A percentile compares a stretch with the other conserved stretches of the same genome.
phyloP scores from a whole-genome alignment of 2,329 filamentous ascomycete genomes.

The Graphilbum fragrans region DNA sequence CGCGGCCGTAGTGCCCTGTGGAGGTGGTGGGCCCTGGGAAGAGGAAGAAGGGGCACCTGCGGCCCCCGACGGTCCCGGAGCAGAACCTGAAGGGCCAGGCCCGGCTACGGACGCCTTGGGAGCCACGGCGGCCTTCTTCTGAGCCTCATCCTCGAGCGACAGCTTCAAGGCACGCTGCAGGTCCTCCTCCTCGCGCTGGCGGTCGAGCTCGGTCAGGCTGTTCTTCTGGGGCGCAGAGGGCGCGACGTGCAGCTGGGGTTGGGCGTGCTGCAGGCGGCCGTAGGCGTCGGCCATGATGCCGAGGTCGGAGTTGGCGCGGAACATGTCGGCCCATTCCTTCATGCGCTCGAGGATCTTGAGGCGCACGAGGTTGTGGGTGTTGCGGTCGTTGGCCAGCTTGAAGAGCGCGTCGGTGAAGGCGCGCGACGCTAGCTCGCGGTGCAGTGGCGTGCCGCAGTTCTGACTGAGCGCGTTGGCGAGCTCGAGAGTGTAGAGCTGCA shows the following conservation, averaged over 20 bases:
- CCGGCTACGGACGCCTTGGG: constrained; percentile 6
- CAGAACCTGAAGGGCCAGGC: constrained; percentile 19
- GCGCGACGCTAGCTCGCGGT: constrained; percentile 79
- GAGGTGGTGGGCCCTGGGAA: constrained; percentile 4
- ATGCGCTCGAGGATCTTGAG: constrained; percentile 94
- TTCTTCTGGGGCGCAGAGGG: constrained; percentile 91
- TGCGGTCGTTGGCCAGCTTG: constrained; percentile 83
- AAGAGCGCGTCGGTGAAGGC: constrained; percentile 91
- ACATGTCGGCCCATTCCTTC: constrained; percentile 95
- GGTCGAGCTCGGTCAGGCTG: constrained; percentile 77
- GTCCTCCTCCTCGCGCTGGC: constrained; percentile 94
- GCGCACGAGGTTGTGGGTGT: constrained; percentile 93
- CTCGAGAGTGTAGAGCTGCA: constrained; percentile 91
- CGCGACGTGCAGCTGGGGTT: constrained; percentile 71
- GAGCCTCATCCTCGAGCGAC: constrained; percentile 78
- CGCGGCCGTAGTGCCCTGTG: constrained; percentile 83
- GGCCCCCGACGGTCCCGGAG: neutral
- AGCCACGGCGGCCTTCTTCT: constrained; percentile 36
- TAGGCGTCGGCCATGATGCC: constrained; percentile 98
- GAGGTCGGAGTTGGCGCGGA: constrained; percentile 74
- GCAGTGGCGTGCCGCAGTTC: constrained; percentile 78
- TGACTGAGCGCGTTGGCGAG: constrained; percentile 84
- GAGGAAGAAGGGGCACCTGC: constrained; percentile 21
- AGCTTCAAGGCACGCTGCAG: constrained; percentile 90
- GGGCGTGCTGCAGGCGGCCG: constrained; percentile 67